phyloP scores from a whole-genome alignment of 164 flowering plant species.

The Vitis labrusca region DNA sequence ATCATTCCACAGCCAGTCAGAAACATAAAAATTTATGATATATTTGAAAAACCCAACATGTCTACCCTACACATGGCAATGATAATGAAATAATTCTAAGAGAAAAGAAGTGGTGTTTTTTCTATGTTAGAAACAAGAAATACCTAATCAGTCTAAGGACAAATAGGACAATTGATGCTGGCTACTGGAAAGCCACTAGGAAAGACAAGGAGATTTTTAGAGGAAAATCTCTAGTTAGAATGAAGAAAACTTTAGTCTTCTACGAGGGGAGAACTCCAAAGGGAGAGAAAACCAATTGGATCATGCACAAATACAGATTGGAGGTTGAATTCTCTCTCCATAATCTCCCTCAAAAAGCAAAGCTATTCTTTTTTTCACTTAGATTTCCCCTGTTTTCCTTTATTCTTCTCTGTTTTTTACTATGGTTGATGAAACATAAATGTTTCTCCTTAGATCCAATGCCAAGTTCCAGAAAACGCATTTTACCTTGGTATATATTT shows the following conservation, averaged over 20 bases:
- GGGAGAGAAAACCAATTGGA: slow-evolving; percentile 89
- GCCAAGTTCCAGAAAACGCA: no score
- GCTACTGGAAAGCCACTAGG: slow-evolving; percentile 98
- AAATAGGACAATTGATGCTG: slow-evolving; percentile 85
- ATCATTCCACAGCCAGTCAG: slow-evolving; percentile 13
- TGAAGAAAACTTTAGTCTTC: slow-evolving; percentile 95
- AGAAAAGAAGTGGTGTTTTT: slow-evolving; percentile 95
- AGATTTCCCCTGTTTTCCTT: slow-evolving; percentile 13
- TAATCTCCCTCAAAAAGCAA: slow-evolving; percentile 65
- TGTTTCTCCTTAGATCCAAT: no score
- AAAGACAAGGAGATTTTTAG: slow-evolving; percentile 86
- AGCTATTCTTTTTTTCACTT: slow-evolving; percentile 36
- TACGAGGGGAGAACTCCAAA: slow-evolving; percentile 96
- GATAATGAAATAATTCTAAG: slow-evolving; percentile 8
- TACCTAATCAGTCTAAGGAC: slow-evolving; percentile 93
- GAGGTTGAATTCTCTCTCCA: slow-evolving; percentile 75
- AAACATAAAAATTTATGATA: slow-evolving; percentile 10
- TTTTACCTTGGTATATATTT: no score
- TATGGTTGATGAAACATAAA: background rate
- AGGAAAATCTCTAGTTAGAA: slow-evolving; percentile 77
- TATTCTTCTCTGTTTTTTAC: background rate
- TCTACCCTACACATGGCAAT: slow-evolving; percentile 21
- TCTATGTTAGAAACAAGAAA: slow-evolving; percentile 87
- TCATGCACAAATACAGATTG: slow-evolving; percentile 87
- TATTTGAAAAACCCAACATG: slow-evolving; percentile 23